phyloP scores from a whole-genome alignment of 1,284 basidiomycete genomes.

The Melampsora medusae region DNA sequence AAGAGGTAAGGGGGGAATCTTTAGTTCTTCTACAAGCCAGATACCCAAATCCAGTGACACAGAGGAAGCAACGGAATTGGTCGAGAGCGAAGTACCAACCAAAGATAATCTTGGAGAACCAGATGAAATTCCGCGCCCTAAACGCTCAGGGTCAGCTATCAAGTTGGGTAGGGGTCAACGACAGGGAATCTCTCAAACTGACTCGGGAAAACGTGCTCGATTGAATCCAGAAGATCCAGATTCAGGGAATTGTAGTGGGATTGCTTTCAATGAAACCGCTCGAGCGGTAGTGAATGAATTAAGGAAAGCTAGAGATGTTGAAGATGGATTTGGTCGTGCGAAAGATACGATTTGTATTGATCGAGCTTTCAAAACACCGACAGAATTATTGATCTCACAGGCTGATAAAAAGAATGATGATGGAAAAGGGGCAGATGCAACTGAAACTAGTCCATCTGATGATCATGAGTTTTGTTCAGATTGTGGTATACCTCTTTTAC shows the following conservation, averaged over 20 bases:
- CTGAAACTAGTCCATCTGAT: not conserved
- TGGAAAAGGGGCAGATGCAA: not conserved
- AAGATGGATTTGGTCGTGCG: conserved; percentile 33
- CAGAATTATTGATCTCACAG: conserved; percentile 3
- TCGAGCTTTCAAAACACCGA: conserved; percentile 32
- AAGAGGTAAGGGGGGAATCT: conserved; percentile 71
- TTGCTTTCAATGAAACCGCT: conserved; percentile 33
- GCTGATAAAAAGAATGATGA: not conserved
- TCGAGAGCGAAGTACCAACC: not conserved
- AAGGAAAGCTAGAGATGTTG: conserved; percentile 42
- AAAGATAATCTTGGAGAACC: not conserved
- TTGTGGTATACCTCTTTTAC: conserved; percentile 83
- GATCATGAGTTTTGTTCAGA: conserved; percentile 67
- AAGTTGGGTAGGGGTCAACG: conserved; percentile 32
- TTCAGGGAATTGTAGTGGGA: conserved; percentile 37
- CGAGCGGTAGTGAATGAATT: conserved; percentile 32
- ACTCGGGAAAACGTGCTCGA: conserved; percentile 14
- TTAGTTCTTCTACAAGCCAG: conserved; percentile 12
- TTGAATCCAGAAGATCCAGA: conserved; percentile 39
- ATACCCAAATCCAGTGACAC: not conserved
- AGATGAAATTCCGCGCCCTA: not conserved
- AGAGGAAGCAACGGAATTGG: not conserved
- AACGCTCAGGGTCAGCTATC: conserved; percentile 8
- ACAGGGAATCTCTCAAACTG: conserved; percentile 27
- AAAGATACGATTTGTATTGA: conserved; percentile 41